Base-by-base conservation (phyloP, 495 filamentous ascomycete species). In the Daldinia vernicosa region DNA sequence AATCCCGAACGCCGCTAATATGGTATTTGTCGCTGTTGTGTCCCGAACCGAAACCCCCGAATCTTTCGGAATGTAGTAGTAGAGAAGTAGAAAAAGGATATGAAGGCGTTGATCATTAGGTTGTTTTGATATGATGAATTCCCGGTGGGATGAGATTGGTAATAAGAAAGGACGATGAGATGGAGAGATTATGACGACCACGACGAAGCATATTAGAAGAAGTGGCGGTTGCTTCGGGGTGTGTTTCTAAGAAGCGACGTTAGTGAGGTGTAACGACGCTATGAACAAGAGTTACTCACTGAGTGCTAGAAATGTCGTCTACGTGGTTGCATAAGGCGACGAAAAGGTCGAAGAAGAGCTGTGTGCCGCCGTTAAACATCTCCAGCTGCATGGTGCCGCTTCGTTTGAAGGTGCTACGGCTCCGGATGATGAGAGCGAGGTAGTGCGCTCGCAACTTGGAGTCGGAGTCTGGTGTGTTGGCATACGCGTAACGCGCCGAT, bases 321-420 rank as follows among this genome's bases (percentile, higher is more conserved):
- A 97, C 92, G 80, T 96, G 93, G 78, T 97, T 97, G 79, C 91
- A 93, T 81, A 97, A 87, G 4, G 93, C 93, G 43, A 97, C 93
- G 79, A 97, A 97, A 65, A 97, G 81, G 80, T 97, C 93, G 79
- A 97, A 97, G 83, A 96, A 96, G 75, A 97, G 80, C 75, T 90
- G 90, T 4, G 82, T 80, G 67, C 92, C 92, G 22, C 93, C 93
- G 70, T 85, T 85, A 78, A 93, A 90, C 93, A 97, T 97, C 83
- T 97, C 93, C 74, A 91, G 87, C 81, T 97, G 93, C 93, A 97
- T 96, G n/a, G 93, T 97, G 67, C 93, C 93, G 80, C 93, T 96
- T 39, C 92, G 84, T 85, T 95, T 97, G 83, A 97, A 97, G 4
- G 92, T 97, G 68, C 84, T 84, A 67, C 93, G 85, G 74, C 89